These are phyloP conservation scores for Cercospora berteroae DNA, from an alignment of 2,329 filamentous ascomycete genomes.

Conservation along the genomic window DNA sequence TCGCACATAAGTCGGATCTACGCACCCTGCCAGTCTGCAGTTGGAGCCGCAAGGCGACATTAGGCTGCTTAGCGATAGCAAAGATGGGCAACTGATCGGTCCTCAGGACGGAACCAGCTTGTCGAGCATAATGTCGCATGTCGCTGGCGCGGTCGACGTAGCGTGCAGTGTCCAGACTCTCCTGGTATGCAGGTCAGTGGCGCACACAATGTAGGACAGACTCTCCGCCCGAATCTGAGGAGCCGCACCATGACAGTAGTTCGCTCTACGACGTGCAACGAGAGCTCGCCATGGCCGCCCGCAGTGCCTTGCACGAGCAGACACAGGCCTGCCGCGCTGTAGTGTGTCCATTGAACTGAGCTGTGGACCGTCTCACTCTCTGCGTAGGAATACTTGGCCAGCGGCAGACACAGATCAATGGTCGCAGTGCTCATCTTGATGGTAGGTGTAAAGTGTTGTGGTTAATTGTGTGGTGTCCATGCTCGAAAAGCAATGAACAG, in stretches of 20 bases:
- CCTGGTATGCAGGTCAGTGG: conserved; percentile 26
- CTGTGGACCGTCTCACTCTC: conserved; percentile 23
- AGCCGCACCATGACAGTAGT: conserved; percentile 20
- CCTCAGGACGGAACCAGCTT: conserved; percentile 34
- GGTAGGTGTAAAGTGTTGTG: neutral
- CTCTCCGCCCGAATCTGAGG: neutral
- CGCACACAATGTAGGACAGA: neutral
- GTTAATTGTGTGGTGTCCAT: neutral
- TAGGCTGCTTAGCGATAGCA: conserved; percentile 41
- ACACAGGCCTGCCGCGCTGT: conserved; percentile 29
- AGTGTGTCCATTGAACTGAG: conserved; percentile 3
- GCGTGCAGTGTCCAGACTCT: conserved; percentile 32
- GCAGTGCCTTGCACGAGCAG: conserved; percentile 28
- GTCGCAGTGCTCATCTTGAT: neutral
- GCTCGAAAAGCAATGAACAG: neutral
- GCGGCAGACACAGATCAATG: conserved; percentile 30
- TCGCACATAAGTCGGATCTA: neutral
- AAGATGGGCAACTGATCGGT: conserved; percentile 47
- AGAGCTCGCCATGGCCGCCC: conserved; percentile 13
- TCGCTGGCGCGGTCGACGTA: conserved; percentile 30
- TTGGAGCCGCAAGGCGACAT: conserved; percentile 44
- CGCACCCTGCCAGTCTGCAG: conserved; percentile 40
- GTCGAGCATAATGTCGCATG: conserved; percentile 17
- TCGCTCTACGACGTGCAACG: conserved; percentile 22
- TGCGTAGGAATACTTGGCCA: conserved; percentile 37